phyloP scores from a whole-genome alignment of 139 green algal species.

The Protoeuglena noctilucae region DNA sequence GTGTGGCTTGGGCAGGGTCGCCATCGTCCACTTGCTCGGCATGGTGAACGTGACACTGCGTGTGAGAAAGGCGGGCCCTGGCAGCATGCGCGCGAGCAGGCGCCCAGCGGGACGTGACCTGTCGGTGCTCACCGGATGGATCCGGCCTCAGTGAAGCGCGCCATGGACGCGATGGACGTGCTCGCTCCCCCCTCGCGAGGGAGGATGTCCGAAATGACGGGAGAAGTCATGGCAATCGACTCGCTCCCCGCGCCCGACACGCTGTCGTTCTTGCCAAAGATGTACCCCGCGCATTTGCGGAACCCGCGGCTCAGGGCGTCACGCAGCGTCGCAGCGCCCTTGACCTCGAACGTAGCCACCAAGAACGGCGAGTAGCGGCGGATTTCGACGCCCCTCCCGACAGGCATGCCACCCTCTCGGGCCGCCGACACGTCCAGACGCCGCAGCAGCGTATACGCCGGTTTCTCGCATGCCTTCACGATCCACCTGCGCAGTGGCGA shows the following conservation, averaged over 20 bases:
- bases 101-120: slow-evolving; percentile 21
- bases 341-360: neutral
- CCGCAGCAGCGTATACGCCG: too few species aligned
- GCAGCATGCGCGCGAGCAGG: slow-evolving; percentile 15
- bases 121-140: neutral
- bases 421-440: too few species aligned
- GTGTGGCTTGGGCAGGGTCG: slow-evolving; percentile 33
- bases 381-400: too few species aligned
- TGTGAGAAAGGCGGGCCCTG: neutral
- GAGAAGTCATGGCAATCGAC: slow-evolving; percentile 40
- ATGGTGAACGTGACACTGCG: slow-evolving; percentile 47
- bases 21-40: slow-evolving; percentile 35
- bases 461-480: too few species aligned
- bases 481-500: too few species aligned
- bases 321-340: neutral
- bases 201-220: slow-evolving; percentile 9
- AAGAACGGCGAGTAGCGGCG: neutral
- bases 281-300: slow-evolving; percentile 16
- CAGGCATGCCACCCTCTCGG: too few species aligned
- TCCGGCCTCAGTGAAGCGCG: slow-evolving; percentile 5
- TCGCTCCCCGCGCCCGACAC: slow-evolving; percentile 1
- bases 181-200: slow-evolving; percentile 29
- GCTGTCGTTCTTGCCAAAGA: slow-evolving; percentile 54
- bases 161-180: slow-evolving; percentile 5
- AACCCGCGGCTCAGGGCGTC: neutral